Conservation (phyloP, 2,329 filamentous ascomycete species). For the Penicillium capsulatum region DNA sequence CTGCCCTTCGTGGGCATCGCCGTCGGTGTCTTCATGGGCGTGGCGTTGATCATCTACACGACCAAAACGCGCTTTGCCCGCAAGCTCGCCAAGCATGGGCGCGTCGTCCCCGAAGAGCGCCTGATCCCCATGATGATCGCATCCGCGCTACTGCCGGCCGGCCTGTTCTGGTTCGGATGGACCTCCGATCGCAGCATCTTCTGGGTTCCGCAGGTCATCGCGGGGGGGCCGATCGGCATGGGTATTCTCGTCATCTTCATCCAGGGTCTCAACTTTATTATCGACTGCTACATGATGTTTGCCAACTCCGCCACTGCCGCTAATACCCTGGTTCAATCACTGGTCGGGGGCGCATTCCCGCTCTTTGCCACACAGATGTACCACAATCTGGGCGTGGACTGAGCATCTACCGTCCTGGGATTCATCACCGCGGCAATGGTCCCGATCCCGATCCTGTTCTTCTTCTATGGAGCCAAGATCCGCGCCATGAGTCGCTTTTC, state of each 20-base stretch:
- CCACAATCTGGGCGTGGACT: constrained; percentile 36
- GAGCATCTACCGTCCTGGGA: constrained; percentile 39
- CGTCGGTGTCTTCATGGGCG: constrained; percentile 34
- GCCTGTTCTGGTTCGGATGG: constrained; percentile 52
- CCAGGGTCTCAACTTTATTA: constrained; percentile 43
- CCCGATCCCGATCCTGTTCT: constrained; percentile 49
- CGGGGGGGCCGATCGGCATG: constrained; percentile 44
- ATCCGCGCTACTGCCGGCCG: constrained; percentile 41
- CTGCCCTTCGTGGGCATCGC: constrained; percentile 39
- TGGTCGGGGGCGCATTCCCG: constrained; percentile 34
- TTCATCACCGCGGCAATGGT: constrained; percentile 40
- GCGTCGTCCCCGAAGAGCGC: constrained; percentile 41
- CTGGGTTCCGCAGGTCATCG: constrained; percentile 47
- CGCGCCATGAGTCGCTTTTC: constrained; percentile 29
- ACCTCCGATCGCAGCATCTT: constrained; percentile 39
- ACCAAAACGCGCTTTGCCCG: constrained; percentile 41
- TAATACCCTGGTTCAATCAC: constrained; percentile 35
- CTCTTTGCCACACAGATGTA: constrained; percentile 38
- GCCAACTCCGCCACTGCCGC: constrained; percentile 41
- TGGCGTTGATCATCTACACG: constrained; percentile 35
- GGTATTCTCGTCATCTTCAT: constrained; percentile 44
- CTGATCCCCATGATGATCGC: constrained; percentile 47
- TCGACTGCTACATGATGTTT: constrained; percentile 41
- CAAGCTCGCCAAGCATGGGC: constrained; percentile 29
- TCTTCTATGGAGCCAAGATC: constrained; percentile 45